Base-by-base conservation (phyloP, 305 asterid species). In the Fraxinus greggii region DNA sequence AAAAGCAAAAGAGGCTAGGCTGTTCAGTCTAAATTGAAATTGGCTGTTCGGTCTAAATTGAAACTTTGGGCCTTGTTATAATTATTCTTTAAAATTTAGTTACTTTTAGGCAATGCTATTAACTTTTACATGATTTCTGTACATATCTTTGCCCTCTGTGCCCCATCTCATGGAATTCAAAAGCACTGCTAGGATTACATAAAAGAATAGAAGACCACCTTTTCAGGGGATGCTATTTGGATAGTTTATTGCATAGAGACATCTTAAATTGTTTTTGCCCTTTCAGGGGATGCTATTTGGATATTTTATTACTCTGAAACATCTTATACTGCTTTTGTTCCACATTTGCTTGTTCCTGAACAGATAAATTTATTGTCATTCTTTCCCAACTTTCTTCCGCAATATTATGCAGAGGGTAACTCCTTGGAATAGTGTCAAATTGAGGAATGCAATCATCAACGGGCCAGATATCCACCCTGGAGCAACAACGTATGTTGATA, bases 401-500 rank as follows among this genome's bases (percentile, higher is more conserved):
- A 17, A 81, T 80, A 59, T 82, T 65, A 45, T 72, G 78, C 93
- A 95, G 99, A 92, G 95, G 88, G 95, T 95, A 87, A 95, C 98
- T 82, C 95, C 98, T 81, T 94, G 99, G 99, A 95, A 94, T 93
- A 92, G 88, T 89, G 95, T 24, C 31, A 94, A 92, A 89, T 78
- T 95, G 89, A 91, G 97, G 86, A 84, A 29, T 72, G 95, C 99
- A 19, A 89, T 95, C 56, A 82, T 93, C 80, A 95, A 95, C 81
- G 99, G 98, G 28, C 98, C 99, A 23, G 95, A 93, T 59, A 88
- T 88, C 80, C 97, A 91, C 88, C 99, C 99, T 77, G 99, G 99
- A 69, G 98, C 99, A 35, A 45, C 88, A 79, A 76, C 89, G 35
- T 93, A 89, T 86, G 83, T 85, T 84, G 99, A 94, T 83, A 92